Conservation (phyloP, 305 asterid species). For the Fraxinus ornus region DNA sequence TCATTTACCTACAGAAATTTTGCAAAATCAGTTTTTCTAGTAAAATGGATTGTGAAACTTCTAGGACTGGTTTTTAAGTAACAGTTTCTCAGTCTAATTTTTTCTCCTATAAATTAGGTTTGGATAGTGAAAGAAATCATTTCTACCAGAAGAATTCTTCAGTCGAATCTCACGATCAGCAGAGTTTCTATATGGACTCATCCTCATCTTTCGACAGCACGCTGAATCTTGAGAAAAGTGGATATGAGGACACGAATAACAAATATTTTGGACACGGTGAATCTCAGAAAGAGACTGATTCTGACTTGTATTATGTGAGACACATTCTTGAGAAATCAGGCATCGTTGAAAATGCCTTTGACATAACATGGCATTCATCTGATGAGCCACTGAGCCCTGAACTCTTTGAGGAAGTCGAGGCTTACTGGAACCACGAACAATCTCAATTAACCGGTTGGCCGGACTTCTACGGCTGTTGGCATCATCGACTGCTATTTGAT, state of each 20-base stretch:
- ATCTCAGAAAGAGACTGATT: slow-evolving; percentile 18
- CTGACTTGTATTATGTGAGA: slow-evolving; percentile 56
- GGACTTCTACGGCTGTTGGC: slow-evolving; percentile 47
- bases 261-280: background rate
- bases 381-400: slow-evolving; percentile 54
- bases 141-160: slow-evolving; percentile 23
- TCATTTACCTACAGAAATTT: background rate
- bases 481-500: slow-evolving; percentile 69
- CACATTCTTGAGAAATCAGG: slow-evolving; percentile 62
- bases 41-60: background rate
- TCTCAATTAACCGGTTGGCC: slow-evolving; percentile 29
- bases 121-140: slow-evolving; percentile 19
- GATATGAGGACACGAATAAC: slow-evolving; percentile 14
- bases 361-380: slow-evolving; percentile 45
- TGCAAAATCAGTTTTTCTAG: background rate
- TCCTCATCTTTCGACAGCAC: background rate
- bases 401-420: slow-evolving; percentile 52
- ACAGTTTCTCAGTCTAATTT: background rate
- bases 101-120: slow-evolving; percentile 23
- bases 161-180: slow-evolving; percentile 12
- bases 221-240: slow-evolving; percentile 14
- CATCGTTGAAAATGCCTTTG: slow-evolving; percentile 35
- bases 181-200: background rate
- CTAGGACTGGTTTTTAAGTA: background rate
- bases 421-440: slow-evolving; percentile 51